Evolutionary conservation across 2,329 filamentous ascomycete genomes (phyloP).

Genomic region (Davidsoniella virescens): DNA sequence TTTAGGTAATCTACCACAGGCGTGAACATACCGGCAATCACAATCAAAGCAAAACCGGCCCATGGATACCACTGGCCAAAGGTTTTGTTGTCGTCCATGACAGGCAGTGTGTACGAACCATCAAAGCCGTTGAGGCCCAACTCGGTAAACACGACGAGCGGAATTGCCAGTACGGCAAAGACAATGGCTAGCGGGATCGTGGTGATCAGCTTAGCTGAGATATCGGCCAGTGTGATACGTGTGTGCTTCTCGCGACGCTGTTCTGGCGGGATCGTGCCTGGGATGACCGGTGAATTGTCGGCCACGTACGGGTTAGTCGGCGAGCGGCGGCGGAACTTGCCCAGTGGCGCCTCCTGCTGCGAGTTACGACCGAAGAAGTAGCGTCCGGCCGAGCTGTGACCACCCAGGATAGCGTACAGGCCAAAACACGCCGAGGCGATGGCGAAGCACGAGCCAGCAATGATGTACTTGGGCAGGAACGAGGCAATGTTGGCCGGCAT

Average conservation of each 20-base stretch:
- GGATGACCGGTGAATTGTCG: conserved; percentile 11
- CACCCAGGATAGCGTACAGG: conserved; percentile 11
- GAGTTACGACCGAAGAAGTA: conserved; percentile 10
- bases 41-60: conserved; percentile 9
- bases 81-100: background rate
- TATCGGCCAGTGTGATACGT: background rate
- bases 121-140: conserved; percentile 10
- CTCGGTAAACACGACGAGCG: conserved; percentile 11
- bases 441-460: conserved; percentile 7
- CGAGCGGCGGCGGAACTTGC: conserved; percentile 3
- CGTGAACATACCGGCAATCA: conserved; percentile 10
- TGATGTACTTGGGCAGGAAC: conserved; percentile 11
- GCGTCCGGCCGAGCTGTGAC: conserved; percentile 10
- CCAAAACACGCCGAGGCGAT: conserved; percentile 8
- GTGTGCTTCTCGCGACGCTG: conserved; percentile 5
- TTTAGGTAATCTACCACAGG: conserved; percentile 11
- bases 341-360: conserved; percentile 1
- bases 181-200: conserved; percentile 11
- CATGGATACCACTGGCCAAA: conserved; percentile 11
- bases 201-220: background rate
- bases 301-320: conserved; percentile 7
- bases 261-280: conserved; percentile 11
- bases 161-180: conserved; percentile 8
- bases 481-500: conserved; percentile 11
- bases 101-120: conserved; percentile 8